These are phyloP conservation scores for Podila epigama DNA, from an alignment of 192 early-diverging fungal species.

Conservation along the genomic window DNA sequence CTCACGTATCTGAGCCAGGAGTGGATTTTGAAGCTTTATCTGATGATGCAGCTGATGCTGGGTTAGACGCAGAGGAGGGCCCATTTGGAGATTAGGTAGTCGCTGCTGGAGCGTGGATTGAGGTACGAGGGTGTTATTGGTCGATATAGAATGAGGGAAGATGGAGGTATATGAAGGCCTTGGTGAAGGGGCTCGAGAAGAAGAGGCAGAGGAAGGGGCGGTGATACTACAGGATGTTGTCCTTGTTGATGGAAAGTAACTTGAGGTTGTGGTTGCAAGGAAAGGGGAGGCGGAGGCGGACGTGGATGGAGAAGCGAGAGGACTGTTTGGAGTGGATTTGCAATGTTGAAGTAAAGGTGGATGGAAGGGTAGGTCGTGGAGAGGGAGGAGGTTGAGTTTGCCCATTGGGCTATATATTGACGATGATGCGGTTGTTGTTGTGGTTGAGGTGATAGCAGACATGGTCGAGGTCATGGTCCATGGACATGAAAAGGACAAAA, in stretches of 20 bases:
- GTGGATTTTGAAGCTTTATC: background rate
- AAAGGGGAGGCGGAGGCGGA: too few species aligned
- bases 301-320: background rate
- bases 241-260: background rate
- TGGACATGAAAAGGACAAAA: too few species aligned
- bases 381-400: background rate
- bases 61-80: slow-evolving; percentile 11
- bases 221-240: background rate
- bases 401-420: background rate
- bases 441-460: background rate
- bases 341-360: background rate
- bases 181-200: background rate
- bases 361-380: background rate
- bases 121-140: slow-evolving; percentile 10
- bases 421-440: background rate
- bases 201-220: background rate
- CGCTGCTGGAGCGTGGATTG: slow-evolving; percentile 21
- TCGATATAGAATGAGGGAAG: background rate
- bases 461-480: background rate
- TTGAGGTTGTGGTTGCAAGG: too few species aligned
- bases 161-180: background rate
- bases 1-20: background rate
- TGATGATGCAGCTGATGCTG: slow-evolving; percentile 1
- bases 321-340: background rate
- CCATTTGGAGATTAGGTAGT: slow-evolving; percentile 10